phyloP scores from a whole-genome alignment of 768 basidiomycete species.

The Lactarius psammicola region DNA sequence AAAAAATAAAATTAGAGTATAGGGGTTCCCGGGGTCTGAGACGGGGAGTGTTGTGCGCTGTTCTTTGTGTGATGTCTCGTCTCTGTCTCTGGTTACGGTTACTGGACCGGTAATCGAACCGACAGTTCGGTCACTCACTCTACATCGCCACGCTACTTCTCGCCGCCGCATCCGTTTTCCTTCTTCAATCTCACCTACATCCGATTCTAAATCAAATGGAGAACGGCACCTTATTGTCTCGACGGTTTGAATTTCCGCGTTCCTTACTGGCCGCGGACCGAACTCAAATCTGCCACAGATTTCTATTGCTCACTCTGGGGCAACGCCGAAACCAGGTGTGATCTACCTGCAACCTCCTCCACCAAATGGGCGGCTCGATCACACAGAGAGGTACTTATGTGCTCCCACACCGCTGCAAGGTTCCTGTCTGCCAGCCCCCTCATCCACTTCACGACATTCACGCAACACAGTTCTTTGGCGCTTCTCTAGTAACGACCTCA shows the following conservation, averaged over 20 bases:
- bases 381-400: slow-evolving; percentile 22
- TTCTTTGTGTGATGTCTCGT: background rate
- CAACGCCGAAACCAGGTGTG: slow-evolving; percentile 23
- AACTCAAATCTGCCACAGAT: slow-evolving; percentile 21
- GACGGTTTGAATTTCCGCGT: slow-evolving; percentile 15
- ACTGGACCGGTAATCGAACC: slow-evolving; percentile 8
- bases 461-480: slow-evolving; percentile 1
- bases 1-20: too few relatives aligned
- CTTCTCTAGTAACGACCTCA: slow-evolving; percentile 1
- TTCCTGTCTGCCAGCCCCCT: slow-evolving; percentile 21
- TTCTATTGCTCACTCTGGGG: slow-evolving; percentile 7
- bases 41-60: background rate
- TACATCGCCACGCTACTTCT: slow-evolving; percentile 12
- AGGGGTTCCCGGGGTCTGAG: slow-evolving; percentile 8
- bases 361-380: slow-evolving; percentile 26
- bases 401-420: slow-evolving; percentile 15
- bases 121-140: slow-evolving; percentile 10
- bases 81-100: slow-evolving; percentile 13
- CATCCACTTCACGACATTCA: slow-evolving; percentile 8
- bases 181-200: slow-evolving; percentile 17
- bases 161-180: slow-evolving; percentile 8
- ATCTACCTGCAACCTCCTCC: slow-evolving; percentile 20
- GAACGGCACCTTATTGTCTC: slow-evolving; percentile 24
- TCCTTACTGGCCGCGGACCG: slow-evolving; percentile 19
- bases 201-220: slow-evolving; percentile 18